Conservation (phyloP, 148 eudicot species). For the Camellia sinensis region DNA sequence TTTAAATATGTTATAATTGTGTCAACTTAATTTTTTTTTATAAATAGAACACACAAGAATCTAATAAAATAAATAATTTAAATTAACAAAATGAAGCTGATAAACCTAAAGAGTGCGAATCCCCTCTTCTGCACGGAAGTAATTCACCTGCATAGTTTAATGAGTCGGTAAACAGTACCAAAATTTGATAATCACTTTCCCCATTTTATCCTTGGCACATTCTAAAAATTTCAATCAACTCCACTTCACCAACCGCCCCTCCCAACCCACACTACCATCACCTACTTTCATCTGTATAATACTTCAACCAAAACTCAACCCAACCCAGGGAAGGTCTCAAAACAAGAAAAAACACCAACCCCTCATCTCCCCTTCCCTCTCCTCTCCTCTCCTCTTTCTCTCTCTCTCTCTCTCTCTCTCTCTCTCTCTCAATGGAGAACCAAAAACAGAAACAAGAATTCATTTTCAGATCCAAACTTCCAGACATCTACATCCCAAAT, state of each 20-base stretch:
- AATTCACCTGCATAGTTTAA: too few relatives aligned
- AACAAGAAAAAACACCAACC: neutral
- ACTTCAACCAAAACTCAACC: conserved; percentile 12
- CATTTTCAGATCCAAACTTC: conserved; percentile 50
- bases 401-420: neutral
- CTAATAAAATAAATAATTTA: too few relatives aligned
- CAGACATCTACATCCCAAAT: conserved; percentile 52
- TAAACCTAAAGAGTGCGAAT: too few relatives aligned
- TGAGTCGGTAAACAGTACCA: too few relatives aligned
- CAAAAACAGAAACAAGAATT: conserved; percentile 23
- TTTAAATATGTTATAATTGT: too few relatives aligned
- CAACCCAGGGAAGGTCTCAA: conserved; percentile 10
- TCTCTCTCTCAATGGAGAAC: conserved; percentile 19
- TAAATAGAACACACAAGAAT: too few relatives aligned
- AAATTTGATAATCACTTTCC: too few relatives aligned
- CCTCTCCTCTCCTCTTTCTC: neutral
- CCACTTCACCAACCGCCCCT: neutral
- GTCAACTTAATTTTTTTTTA: too few relatives aligned
- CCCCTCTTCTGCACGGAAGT: too few relatives aligned
- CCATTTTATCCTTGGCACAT: neutral
- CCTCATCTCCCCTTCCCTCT: too few relatives aligned
- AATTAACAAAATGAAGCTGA: too few relatives aligned
- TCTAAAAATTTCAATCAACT: neutral
- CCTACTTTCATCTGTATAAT: conserved; percentile 11
- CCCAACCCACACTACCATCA: neutral